Evolutionary conservation across 176 grass and related monocot species (phyloP), one percentile per base, ranked within the genome.

Genomic region (sorghum (Sorghum bicolor)): DNA sequence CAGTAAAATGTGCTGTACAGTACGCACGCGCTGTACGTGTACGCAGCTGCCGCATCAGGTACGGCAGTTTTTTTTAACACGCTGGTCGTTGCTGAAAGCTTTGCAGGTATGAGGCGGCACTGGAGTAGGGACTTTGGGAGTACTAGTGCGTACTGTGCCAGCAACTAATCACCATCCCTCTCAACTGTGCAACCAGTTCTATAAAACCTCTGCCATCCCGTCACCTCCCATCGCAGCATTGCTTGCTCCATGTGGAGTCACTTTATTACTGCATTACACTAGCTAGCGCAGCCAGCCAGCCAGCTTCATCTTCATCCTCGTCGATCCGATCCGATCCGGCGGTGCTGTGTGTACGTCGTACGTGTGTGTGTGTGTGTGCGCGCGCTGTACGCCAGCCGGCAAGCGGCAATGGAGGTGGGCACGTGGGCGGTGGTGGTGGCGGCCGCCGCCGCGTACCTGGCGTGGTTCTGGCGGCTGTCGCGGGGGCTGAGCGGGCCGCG

Each of bases 391-490:
- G 19, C 72, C 32, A 34, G 29, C 32, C 32, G 32, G 32, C 32
- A 33, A 33, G 32, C 10, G 9, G 57, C 45, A 28, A 94, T 96
- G 96, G 96, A 96, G 70, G 77, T 71, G 67, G 60, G 74, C 41
- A 94, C 93, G 53, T 86, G 80, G 84, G 53, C 71, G 69, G 53
- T 89, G 86, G 63, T 82, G 87, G 79, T 5, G 43, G 77, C 92
- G 67, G 92, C 73, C 69, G 61, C 44, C 22, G 83, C 68, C 20
- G 87, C 78, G 76, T 96, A 99, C 89, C 60, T 96, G 81, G 78
- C 85, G 38, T 99, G 96, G 96, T 99, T 99, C 89, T 94, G 91
- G 91, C 85, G 85, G 52, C 82, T 99, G 81, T 78, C 93, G 17
- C 81, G 77, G 12, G 87, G 86, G 15, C 76, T 96, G 7, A 84